phyloP scores from a whole-genome alignment of 2,329 filamentous ascomycete species.

The Botrytis pseudocinerea region DNA sequence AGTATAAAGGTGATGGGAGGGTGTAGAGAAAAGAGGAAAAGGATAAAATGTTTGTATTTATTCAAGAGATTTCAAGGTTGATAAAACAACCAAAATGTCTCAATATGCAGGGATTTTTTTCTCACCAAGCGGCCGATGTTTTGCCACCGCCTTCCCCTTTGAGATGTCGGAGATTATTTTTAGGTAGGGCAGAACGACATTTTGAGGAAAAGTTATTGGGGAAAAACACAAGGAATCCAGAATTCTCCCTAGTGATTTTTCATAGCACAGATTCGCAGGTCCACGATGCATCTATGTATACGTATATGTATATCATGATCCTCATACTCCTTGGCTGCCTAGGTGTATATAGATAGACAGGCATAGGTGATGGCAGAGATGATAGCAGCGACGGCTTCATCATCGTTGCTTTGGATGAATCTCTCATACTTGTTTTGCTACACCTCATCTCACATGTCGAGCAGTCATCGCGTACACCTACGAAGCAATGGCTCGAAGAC shows the following conservation, averaged over 20 bases:
- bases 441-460: background rate
- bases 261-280: background rate
- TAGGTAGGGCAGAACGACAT: background rate
- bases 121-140: constrained; percentile 10
- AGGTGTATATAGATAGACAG: background rate
- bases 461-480: background rate
- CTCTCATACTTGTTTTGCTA: background rate
- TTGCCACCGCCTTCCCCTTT: constrained; percentile 14
- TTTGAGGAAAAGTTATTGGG: background rate
- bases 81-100: background rate
- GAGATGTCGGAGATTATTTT: background rate
- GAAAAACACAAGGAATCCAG: background rate
- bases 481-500: background rate
- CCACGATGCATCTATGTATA: background rate
- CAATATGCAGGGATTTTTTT: constrained; percentile 11
- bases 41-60: background rate
- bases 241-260: background rate
- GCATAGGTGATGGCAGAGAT: background rate
- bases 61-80: background rate
- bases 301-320: too few species aligned
- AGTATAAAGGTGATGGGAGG: background rate
- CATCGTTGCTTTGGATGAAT: background rate
- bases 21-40: constrained; percentile 9
- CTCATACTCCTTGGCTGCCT: background rate
- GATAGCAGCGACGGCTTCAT: background rate